Evolutionary conservation across 257 asterid species (phyloP), one percentile per base, ranked within the genome.

Genomic region (Primulina huaijiensis): DNA sequence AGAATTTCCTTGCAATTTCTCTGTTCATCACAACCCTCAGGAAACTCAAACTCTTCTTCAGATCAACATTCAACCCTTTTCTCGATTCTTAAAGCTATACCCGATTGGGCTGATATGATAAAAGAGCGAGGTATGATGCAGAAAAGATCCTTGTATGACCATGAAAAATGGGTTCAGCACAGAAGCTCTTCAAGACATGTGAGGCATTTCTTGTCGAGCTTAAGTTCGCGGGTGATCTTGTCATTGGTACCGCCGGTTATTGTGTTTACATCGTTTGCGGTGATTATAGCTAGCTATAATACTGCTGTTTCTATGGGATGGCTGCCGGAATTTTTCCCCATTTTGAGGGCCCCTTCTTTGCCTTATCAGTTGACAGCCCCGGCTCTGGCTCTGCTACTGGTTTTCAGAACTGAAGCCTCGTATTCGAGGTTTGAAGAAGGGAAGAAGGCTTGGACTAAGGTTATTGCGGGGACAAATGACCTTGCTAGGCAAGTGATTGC

Each of bases 331-430:
- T 78, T 85, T 35, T 86, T 91, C 73, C 96, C 99, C 0, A 33
- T 84, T 16, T 63, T 94, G 82, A 81, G 94, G 63, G 84, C 96
- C 5, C 89, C 97, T 59, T 76, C 99, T 0, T 76, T 91, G 88
- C 96, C 99, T 21, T 94, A 91, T 67, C 97, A 94, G 89, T 77
- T 91, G 57, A 89, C 96, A 0, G 99, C 97, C 6, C 97, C 97
- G 1, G 99, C 99, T 2, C 67, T 94, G 74, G 99, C 97, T 19
- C 90, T 94, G 76, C 80, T 94, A 46, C 40, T 94, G 78, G 99
- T 94, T 29, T 94, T 94, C 34, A 84, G 99, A 80, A 94, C 99
- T 0, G 99, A 94, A 84, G 97, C 99, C 0, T 94, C 97, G 11
- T 94, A 94, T 80, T 82, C 99, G 38, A 85, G 97, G 86, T 89